These are phyloP conservation scores for Agarophyton chilense DNA, from an alignment of 23 red algal genomes.

Conservation along the genomic window DNA sequence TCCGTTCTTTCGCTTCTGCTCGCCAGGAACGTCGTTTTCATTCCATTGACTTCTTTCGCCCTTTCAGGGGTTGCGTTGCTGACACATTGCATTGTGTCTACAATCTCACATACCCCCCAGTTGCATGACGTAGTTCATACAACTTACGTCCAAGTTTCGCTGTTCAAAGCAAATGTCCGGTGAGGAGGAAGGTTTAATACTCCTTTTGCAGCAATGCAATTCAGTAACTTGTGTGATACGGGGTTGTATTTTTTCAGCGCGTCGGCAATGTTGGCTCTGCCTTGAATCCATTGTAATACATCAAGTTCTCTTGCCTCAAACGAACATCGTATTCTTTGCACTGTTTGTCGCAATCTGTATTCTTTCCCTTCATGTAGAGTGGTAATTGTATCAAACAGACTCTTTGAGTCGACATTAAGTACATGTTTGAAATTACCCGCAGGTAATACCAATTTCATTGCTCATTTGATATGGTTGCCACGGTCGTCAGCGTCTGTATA, in stretches of 20 bases:
- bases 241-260: constrained; percentile 3
- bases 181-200: too few relatives aligned
- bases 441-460: background rate
- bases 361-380: constrained; percentile 48
- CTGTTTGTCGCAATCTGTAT: constrained; percentile 12
- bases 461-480: background rate
- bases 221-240: constrained; percentile 1
- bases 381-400: constrained; percentile 26
- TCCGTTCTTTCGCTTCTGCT: too few relatives aligned
- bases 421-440: constrained; percentile 20
- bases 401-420: constrained; percentile 43
- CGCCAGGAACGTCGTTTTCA: too few relatives aligned
- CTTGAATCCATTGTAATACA: constrained; percentile 11
- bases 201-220: constrained; percentile 7
- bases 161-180: too few relatives aligned
- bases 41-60: too few relatives aligned
- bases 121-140: too few relatives aligned
- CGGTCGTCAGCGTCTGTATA: constrained; percentile 24
- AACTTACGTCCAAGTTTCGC: too few relatives aligned
- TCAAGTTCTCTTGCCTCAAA: constrained; percentile 7
- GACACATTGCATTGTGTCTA: too few relatives aligned
- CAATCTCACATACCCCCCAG: too few relatives aligned
- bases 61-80: too few relatives aligned
- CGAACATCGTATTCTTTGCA: constrained; percentile 15
- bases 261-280: constrained; percentile 23